Conservation (phyloP, 345 rosid species). For the Hypericum androsaemum region DNA sequence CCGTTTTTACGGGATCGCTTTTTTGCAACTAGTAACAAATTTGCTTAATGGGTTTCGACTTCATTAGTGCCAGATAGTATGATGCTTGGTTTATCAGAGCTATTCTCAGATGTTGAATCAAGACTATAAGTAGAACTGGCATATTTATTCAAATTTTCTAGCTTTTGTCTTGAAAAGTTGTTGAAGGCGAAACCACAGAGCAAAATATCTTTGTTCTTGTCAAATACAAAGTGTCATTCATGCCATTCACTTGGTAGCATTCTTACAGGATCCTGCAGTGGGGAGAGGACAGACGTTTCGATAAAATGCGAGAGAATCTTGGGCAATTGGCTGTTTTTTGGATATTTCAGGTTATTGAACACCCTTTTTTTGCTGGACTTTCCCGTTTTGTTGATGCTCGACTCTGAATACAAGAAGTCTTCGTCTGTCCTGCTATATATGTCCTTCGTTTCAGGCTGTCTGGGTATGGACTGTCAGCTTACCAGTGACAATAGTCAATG, state of each 20-base stretch:
- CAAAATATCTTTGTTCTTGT: too few relatives aligned
- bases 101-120: too few relatives aligned
- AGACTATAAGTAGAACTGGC: too few relatives aligned
- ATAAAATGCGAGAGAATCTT: conserved; percentile 69
- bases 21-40: too few relatives aligned
- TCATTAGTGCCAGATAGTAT: too few relatives aligned
- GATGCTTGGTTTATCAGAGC: too few relatives aligned
- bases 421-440: neutral
- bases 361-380: conserved; percentile 1
- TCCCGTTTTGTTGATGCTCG: neutral
- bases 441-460: conserved; percentile 44
- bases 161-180: too few relatives aligned
- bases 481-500: conserved; percentile 82
- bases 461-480: conserved; percentile 97
- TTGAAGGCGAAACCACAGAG: too few relatives aligned
- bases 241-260: conserved; percentile 5
- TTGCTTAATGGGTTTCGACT: too few relatives aligned
- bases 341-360: conserved; percentile 58
- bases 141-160: too few relatives aligned
- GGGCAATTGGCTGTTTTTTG: conserved; percentile 72
- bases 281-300: conserved; percentile 92
- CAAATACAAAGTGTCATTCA: too few relatives aligned
- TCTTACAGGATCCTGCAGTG: conserved; percentile 66
- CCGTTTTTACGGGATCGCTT: too few relatives aligned
- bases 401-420: neutral